A percentile compares a stretch with the other conserved stretches of the same genome.
phyloP scores from a whole-genome alignment of 345 rosid species.

The Gossypium rotundifolium region DNA sequence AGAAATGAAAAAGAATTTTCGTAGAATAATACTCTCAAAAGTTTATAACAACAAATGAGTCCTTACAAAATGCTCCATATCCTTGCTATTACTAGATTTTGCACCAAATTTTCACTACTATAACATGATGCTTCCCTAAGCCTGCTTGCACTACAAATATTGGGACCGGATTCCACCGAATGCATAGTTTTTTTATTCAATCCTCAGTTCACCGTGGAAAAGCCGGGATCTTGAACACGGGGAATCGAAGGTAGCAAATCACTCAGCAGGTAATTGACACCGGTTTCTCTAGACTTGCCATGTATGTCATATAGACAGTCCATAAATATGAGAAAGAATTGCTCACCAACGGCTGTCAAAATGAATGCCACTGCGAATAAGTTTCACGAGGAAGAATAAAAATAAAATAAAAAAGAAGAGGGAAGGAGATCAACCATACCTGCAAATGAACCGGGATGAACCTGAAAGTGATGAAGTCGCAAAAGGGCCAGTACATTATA shows the following conservation, averaged over 20 bases:
- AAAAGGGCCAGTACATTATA: conserved; percentile 80
- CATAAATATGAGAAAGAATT: conserved; percentile 87
- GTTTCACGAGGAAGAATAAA: neutral
- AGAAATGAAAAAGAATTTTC: too few species aligned
- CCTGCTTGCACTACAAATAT: neutral
- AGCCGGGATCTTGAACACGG: neutral
- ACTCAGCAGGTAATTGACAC: conserved; percentile 26
- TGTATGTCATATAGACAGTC: conserved; percentile 86
- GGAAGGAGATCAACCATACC: conserved; percentile 32
- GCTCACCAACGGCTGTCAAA: conserved; percentile 77
- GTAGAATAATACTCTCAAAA: too few species aligned
- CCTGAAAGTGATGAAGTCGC: conserved; percentile 82
- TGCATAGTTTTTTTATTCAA: neutral
- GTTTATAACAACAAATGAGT: too few species aligned
- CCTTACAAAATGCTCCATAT: neutral
- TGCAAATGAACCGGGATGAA: conserved; percentile 82
- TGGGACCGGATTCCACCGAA: neutral
- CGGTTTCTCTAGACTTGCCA: conserved; percentile 67
- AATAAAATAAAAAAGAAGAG: neutral
- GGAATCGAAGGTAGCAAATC: neutral
- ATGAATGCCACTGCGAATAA: neutral
- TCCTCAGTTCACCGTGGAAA: neutral
- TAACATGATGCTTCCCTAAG: neutral
- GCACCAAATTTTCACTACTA: neutral
- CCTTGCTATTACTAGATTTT: neutral